Conservation (phyloP, 768 basidiomycete species). For the Auricularia sp. region DNA sequence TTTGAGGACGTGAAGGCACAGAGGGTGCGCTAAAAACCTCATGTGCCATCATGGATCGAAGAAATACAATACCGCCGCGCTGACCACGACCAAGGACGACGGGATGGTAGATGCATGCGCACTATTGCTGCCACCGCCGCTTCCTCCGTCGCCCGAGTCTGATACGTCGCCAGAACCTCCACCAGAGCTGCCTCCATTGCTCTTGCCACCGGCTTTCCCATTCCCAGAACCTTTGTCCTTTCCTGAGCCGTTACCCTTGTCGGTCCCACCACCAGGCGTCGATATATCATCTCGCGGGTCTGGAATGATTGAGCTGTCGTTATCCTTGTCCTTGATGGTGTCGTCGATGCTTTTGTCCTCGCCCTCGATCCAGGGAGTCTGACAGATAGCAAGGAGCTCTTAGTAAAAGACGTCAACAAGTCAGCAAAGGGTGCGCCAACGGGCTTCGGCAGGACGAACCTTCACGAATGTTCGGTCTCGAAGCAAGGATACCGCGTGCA, state of each 20-base stretch:
- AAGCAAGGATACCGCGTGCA: background rate
- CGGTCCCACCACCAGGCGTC: background rate
- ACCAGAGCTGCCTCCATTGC: background rate
- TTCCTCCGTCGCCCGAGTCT: background rate
- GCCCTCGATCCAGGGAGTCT: background rate
- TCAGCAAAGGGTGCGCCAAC: background rate
- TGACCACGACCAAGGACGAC: too few species aligned
- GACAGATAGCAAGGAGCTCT: background rate
- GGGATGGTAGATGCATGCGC: too few species aligned
- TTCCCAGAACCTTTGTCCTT: background rate
- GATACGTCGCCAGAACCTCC: background rate
- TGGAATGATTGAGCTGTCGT: background rate
- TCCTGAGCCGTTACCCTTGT: background rate
- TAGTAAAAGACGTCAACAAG: background rate
- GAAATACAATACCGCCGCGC: too few species aligned
- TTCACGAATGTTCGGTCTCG: background rate
- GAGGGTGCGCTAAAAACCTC: too few species aligned
- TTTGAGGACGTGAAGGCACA: too few species aligned
- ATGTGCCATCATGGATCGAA: too few species aligned
- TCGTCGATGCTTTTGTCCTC: background rate
- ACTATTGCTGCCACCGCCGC: too few species aligned
- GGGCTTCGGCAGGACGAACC: background rate
- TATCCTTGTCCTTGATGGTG: background rate
- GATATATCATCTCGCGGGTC: background rate
- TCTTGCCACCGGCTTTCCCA: background rate